Evolutionary conservation across 2,329 filamentous ascomycete genomes (phyloP).

Genomic region (Ascochyta viciae-villosae): DNA sequence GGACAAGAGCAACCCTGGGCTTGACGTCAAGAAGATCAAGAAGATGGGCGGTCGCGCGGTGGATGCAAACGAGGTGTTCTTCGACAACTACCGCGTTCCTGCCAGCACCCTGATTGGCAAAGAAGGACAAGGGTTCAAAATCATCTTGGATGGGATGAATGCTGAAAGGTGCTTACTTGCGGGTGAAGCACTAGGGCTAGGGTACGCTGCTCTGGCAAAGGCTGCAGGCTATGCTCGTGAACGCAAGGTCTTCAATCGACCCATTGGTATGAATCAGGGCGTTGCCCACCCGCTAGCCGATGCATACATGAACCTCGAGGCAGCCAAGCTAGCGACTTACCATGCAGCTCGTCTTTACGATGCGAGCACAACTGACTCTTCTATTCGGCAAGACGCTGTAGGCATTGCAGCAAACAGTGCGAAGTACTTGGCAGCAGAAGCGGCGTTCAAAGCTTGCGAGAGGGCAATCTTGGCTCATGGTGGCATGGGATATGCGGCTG

Average conservation of each 20-base stretch:
- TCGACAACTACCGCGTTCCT: conserved; percentile 76
- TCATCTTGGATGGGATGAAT: conserved; percentile 61
- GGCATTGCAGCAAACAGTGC: conserved; percentile 64
- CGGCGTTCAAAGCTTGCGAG: conserved; percentile 67
- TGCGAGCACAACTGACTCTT: conserved; percentile 42
- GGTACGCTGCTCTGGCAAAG: conserved; percentile 67
- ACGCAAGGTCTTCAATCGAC: conserved; percentile 61
- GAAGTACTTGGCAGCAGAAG: conserved; percentile 67
- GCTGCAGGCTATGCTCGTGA: conserved; percentile 58
- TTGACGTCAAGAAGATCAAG: conserved; percentile 75
- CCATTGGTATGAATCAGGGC: conserved; percentile 67
- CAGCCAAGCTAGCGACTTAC: conserved; percentile 67
- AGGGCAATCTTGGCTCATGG: conserved; percentile 63
- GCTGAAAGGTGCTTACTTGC: conserved; percentile 62
- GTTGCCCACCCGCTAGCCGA: conserved; percentile 66
- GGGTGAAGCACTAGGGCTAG: conserved; percentile 80
- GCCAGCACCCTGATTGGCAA: conserved; percentile 70
- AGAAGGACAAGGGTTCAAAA: conserved; percentile 79
- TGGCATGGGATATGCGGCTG: conserved; percentile 69
- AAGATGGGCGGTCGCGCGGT: conserved; percentile 88
- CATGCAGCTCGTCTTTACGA: conserved; percentile 67
- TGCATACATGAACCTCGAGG: conserved; percentile 68
- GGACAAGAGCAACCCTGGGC: conserved; percentile 64
- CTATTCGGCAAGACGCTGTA: conserved; percentile 48
- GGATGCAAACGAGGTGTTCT: conserved; percentile 88